Evolutionary conservation across 257 asterid genomes (phyloP).

Genomic region (Fraxinus americana): DNA sequence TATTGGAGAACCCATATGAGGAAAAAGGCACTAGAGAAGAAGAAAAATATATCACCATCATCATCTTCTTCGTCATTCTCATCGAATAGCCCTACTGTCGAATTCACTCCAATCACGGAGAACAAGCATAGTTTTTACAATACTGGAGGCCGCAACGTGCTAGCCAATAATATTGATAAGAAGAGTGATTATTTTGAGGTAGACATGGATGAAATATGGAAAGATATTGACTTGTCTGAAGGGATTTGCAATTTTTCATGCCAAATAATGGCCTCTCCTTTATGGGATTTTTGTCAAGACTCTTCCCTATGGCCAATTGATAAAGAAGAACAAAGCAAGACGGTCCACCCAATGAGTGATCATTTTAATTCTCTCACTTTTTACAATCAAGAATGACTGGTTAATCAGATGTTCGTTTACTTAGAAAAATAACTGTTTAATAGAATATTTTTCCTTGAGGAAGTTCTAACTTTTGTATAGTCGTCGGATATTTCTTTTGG

Average conservation of each 20-base stretch:
- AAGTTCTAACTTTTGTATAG: conserved; percentile 34
- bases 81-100: conserved; percentile 30
- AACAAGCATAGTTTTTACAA: conserved; percentile 56
- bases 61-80: conserved; percentile 50
- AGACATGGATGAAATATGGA: conserved; percentile 86
- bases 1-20: conserved; percentile 95
- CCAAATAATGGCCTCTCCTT: conserved; percentile 47
- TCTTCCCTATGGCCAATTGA: conserved; percentile 55
- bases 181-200: conserved; percentile 26
- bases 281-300: conserved; percentile 59
- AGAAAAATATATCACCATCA: conserved; percentile 28
- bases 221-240: conserved; percentile 64
- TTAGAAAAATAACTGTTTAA: conserved; percentile 29
- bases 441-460: conserved; percentile 22
- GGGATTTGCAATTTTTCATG: conserved; percentile 35
- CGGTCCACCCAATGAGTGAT: conserved; percentile 38
- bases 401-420: conserved; percentile 25
- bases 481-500: conserved; percentile 19
- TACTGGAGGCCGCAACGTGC: conserved; percentile 50
- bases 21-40: conserved; percentile 77
- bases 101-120: conserved; percentile 24
- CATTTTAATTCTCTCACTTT: conserved; percentile 42
- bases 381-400: conserved; percentile 32
- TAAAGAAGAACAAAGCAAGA: conserved; percentile 47
- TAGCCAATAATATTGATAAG: conserved; percentile 19